These are phyloP conservation scores for Colletotrichum horii DNA, from an alignment of 2,329 filamentous ascomycete genomes.

Conservation along the genomic window DNA sequence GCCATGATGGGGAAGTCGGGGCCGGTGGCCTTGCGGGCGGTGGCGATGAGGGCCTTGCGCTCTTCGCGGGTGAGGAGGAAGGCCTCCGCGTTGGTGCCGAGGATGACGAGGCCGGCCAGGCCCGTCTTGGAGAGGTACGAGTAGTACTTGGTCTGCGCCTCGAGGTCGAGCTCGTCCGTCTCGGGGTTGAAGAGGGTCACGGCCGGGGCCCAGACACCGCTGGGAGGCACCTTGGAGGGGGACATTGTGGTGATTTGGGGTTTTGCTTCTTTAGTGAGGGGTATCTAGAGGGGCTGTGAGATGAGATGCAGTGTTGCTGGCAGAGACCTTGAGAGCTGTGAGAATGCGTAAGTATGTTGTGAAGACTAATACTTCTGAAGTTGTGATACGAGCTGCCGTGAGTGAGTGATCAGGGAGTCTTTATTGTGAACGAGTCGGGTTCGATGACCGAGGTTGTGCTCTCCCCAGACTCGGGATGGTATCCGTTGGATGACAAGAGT, in stretches of 20 bases:
- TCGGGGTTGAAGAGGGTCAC: slow-evolving; percentile 58
- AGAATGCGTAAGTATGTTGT: background rate
- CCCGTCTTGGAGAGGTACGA: slow-evolving; percentile 54
- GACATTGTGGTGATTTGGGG: background rate
- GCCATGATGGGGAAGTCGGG: slow-evolving; percentile 64
- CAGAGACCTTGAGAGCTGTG: background rate
- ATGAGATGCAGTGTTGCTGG: background rate
- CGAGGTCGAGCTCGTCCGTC: slow-evolving; percentile 53
- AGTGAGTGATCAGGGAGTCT: background rate
- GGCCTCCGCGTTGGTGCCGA: slow-evolving; percentile 61
- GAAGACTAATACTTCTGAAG: background rate
- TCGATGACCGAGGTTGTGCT: slow-evolving; percentile 1
- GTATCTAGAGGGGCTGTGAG: background rate
- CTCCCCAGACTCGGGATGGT: background rate
- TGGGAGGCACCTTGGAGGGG: slow-evolving; percentile 25
- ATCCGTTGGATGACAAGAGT: background rate
- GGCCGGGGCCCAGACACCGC: slow-evolving; percentile 56
- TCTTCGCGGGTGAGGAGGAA: slow-evolving; percentile 66
- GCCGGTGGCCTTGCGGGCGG: slow-evolving; percentile 59
- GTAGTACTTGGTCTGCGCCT: slow-evolving; percentile 55
- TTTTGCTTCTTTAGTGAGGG: background rate
- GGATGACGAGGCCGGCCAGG: slow-evolving; percentile 56
- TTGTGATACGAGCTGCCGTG: background rate
- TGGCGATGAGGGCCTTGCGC: slow-evolving; percentile 57
- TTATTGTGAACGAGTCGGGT: background rate